phyloP scores from a whole-genome alignment of 2,329 filamentous ascomycete genomes.

The Ophiocordyceps sinensis region DNA sequence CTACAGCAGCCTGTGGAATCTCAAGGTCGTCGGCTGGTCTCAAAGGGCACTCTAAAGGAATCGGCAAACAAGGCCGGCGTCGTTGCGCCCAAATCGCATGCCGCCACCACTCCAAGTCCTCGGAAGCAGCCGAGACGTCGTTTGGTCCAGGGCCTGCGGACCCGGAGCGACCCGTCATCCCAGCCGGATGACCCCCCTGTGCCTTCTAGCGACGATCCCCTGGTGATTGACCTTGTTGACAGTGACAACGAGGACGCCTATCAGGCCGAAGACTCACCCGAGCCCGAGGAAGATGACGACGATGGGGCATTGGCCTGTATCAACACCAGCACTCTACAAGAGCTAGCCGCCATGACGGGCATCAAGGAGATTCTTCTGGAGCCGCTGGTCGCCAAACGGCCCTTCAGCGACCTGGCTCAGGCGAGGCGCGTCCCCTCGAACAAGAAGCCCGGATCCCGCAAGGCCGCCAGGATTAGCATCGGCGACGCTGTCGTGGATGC shows the following conservation, averaged over 20 bases:
- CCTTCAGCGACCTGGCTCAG: slow-evolving; percentile 52
- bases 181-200: slow-evolving; percentile 6
- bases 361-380: slow-evolving; percentile 56
- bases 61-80: slow-evolving; percentile 4
- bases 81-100: slow-evolving; percentile 7
- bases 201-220: slow-evolving; percentile 19
- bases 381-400: slow-evolving; percentile 56
- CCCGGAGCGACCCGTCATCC: slow-evolving; percentile 11
- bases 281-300: slow-evolving; percentile 15
- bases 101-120: slow-evolving; percentile 12
- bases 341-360: slow-evolving; percentile 70
- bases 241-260: slow-evolving; percentile 25
- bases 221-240: slow-evolving; percentile 21
- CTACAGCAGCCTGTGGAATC: slow-evolving; percentile 6
- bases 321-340: slow-evolving; percentile 61
- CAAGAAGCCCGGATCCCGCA: slow-evolving; percentile 31
- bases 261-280: slow-evolving; percentile 18
- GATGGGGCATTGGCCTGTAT: slow-evolving; percentile 59
- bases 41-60: slow-evolving; percentile 13
- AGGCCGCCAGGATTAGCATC: slow-evolving; percentile 30
- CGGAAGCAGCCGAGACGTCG: slow-evolving; percentile 17
- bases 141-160: slow-evolving; percentile 21
- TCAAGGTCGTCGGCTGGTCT: slow-evolving; percentile 14
- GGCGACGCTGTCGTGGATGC: slow-evolving; percentile 38
- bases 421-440: slow-evolving; percentile 49